Conservation (phyloP, 352 stramenopile species). For the Phytophthora pini region DNA sequence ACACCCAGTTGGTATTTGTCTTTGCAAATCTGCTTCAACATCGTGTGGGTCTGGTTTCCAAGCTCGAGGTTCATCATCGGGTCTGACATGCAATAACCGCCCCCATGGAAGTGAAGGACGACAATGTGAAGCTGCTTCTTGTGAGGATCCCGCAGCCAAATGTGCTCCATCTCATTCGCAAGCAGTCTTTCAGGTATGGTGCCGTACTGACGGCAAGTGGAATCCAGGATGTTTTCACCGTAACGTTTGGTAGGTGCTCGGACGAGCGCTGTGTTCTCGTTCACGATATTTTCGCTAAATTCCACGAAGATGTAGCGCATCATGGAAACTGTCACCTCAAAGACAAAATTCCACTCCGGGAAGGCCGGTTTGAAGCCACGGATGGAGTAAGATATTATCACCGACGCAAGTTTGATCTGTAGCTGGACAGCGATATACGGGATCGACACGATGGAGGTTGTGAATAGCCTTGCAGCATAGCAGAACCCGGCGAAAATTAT, state of each 20-base stretch:
- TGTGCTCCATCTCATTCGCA: background rate
- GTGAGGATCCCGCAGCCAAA: conserved; percentile 14
- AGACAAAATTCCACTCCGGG: conserved; percentile 21
- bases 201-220: conserved; percentile 5
- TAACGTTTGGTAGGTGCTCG: background rate
- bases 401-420: conserved; percentile 6
- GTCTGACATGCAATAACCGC: conserved; percentile 10
- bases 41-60: conserved; percentile 20
- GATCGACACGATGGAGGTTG: background rate
- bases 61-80: conserved; percentile 15
- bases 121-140: conserved; percentile 16
- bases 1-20: conserved; percentile 16
- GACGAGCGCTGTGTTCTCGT: conserved; percentile 15
- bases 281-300: conserved; percentile 7
- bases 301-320: conserved; percentile 10
- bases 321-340: conserved; percentile 12
- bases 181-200: conserved; percentile 17
- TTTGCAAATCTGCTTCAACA: conserved; percentile 22
- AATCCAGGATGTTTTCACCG: conserved; percentile 1
- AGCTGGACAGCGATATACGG: conserved; percentile 22
- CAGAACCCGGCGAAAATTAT: conserved; percentile 9
- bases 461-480: background rate
- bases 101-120: conserved; percentile 20
- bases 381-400: conserved; percentile 7
- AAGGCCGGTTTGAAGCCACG: conserved; percentile 24